Evolutionary conservation across 345 rosid genomes (phyloP).

Genomic region (Bruguiera parviflora): DNA sequence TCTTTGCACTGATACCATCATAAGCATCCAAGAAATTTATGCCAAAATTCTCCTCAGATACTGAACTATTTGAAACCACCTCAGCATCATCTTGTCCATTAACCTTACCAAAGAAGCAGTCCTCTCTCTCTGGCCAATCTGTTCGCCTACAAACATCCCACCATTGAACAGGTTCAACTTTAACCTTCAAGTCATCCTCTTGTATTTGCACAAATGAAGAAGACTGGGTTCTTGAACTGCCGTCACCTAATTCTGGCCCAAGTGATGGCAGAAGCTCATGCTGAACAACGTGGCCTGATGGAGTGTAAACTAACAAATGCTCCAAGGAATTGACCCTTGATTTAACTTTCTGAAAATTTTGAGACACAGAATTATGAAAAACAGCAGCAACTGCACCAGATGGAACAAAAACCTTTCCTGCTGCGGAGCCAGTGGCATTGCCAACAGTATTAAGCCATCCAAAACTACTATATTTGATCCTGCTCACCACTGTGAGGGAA

Average conservation of each 20-base stretch:
- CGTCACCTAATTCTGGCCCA: conserved; percentile 60
- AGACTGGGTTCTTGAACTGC: conserved; percentile 39
- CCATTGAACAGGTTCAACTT: conserved; percentile 79
- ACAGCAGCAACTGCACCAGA: conserved; percentile 84
- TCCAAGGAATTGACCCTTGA: conserved; percentile 53
- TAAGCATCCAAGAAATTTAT: conserved; percentile 15
- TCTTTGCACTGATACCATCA: conserved; percentile 10
- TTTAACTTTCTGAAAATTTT: conserved; percentile 38
- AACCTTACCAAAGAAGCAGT: conserved; percentile 52
- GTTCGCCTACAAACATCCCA: conserved; percentile 94
- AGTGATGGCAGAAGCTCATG: conserved; percentile 70
- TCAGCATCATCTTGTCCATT: conserved; percentile 41
- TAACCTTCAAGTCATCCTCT: conserved; percentile 73
- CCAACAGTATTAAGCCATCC: conserved; percentile 93
- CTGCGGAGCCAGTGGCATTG: conserved; percentile 48
- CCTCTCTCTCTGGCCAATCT: conserved; percentile 95
- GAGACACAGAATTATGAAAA: conserved; percentile 58
- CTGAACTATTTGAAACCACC: conserved; percentile 17
- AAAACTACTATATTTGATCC: conserved; percentile 71
- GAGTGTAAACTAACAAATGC: conserved; percentile 74
- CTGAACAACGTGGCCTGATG: conserved; percentile 89
- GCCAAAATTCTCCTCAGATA: conserved; percentile 25
- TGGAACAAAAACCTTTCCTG: conserved; percentile 68
- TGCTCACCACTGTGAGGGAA: conserved; percentile 74
- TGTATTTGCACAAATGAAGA: conserved; percentile 48